Percentiles rank a stretch among this genome's conserved stretches.
Conservation (phyloP, 139 green algal genomes). For the Closterium sp. region DNA sequence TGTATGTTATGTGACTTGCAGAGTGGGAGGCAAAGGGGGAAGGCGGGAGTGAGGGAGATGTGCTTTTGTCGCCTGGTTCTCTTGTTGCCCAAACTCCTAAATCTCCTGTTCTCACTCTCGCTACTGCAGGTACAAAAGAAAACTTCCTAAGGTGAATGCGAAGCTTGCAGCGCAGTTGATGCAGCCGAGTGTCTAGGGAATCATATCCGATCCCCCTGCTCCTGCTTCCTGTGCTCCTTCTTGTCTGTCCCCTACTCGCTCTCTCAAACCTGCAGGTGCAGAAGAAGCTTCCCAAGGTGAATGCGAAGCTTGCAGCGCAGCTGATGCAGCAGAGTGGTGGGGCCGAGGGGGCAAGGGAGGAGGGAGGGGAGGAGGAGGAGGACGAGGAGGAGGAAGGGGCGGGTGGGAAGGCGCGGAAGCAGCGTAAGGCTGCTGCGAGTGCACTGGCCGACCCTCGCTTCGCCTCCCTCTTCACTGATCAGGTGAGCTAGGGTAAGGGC, state of each 20-base stretch:
- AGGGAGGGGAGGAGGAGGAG: too few relatives aligned
- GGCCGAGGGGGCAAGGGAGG: not conserved
- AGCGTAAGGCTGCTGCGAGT: constrained; percentile 18
- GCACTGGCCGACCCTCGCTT: constrained; percentile 28
- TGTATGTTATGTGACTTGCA: too few relatives aligned
- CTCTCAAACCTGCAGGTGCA: constrained; percentile 35
- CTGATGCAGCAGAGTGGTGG: constrained; percentile 9
- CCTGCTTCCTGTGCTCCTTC: too few relatives aligned
- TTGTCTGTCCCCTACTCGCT: too few relatives aligned
- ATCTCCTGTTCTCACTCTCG: too few relatives aligned
- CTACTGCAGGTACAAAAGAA: constrained; percentile 48
- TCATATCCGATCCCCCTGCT: too few relatives aligned
- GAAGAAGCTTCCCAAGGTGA: constrained; percentile 50
- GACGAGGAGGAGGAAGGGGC: too few relatives aligned
- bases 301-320: constrained; percentile 32
- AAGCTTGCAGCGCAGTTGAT: constrained; percentile 38
- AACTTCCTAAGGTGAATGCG: constrained; percentile 50
- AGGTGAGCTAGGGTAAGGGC: too few relatives aligned
- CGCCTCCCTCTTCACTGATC: constrained; percentile 31
- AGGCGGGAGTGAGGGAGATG: too few relatives aligned
- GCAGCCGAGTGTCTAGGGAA: not conserved
- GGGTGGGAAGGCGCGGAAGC: constrained; percentile 4
- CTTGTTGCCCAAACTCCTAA: too few relatives aligned
- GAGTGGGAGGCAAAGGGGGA: too few relatives aligned
- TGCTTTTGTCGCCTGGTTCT: too few relatives aligned